These are phyloP conservation scores for Exophiala sideris DNA, from an alignment of 2,329 filamentous ascomycete genomes.

Conservation along the genomic window DNA sequence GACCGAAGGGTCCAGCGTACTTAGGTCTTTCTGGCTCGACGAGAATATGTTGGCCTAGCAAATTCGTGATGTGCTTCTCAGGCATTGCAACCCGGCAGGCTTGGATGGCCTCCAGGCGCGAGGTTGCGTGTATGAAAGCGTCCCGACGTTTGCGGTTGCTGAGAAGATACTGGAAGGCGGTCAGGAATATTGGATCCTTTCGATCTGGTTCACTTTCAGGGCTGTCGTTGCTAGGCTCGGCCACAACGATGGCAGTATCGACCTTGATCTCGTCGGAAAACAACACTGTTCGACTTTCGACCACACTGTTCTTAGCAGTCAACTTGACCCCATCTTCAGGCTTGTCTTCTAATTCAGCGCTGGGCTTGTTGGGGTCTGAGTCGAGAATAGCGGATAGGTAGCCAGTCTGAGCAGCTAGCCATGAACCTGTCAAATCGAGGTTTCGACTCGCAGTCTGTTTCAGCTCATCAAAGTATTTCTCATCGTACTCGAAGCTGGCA, in stretches of 20 bases:
- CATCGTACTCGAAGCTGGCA: conserved; percentile 66
- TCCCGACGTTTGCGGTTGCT: conserved; percentile 66
- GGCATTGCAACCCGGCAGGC: conserved; percentile 72
- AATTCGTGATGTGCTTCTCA: conserved; percentile 71
- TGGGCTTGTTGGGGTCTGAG: conserved; percentile 45
- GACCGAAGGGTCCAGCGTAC: conserved; percentile 66
- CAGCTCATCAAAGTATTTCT: conserved; percentile 71
- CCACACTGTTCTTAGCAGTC: conserved; percentile 4
- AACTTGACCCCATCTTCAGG: conserved; percentile 35
- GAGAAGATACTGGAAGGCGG: conserved; percentile 77
- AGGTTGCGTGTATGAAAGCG: conserved; percentile 77
- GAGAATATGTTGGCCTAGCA: conserved; percentile 81
- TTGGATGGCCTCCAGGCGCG: conserved; percentile 85
- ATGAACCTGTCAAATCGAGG: conserved; percentile 78
- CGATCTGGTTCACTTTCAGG: conserved; percentile 43
- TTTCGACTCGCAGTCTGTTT: conserved; percentile 68
- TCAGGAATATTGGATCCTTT: conserved; percentile 75
- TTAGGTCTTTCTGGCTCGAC: conserved; percentile 67
- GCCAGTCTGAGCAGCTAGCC: conserved; percentile 77
- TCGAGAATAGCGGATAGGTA: conserved; percentile 67
- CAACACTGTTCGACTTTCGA: conserved; percentile 9
- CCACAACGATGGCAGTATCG: conserved; percentile 6
- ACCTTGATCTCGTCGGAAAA: conserved; percentile 10
- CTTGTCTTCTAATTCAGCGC: conserved; percentile 14
- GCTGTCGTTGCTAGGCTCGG: conserved; percentile 43